Evolutionary conservation across 2,329 filamentous ascomycete species (phyloP), one percentile per base, ranked within the genome.

Genomic region (Paraphoma sp.): DNA sequence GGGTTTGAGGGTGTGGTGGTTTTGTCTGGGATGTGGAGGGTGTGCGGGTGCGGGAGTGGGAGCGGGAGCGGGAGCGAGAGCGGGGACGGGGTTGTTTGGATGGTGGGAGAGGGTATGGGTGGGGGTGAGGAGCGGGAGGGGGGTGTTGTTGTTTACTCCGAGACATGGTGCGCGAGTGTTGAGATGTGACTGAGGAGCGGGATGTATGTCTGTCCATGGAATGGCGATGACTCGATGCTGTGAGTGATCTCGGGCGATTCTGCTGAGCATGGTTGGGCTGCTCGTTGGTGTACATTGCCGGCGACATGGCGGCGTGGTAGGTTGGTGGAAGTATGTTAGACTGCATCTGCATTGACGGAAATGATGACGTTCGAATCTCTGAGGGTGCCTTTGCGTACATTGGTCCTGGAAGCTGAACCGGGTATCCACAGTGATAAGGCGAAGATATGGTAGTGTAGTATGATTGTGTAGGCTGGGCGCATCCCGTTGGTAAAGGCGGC

Each of bases 401-500:
- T 16, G 48, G 33, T 3, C 38, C 53, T 12, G 38, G 51, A 28
- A 49, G 57, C 50, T 36, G 57, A 28, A 12, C 45, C 40, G 18
- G 51, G 29, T 48, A 56, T 45, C 10, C 44, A 12, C 50, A 47
- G 14, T 60, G 54, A 23, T 60, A 54, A 29, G 48, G 44, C 4
- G 54, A 52, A 4, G 42, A 28, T 16, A 45, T 12, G 7, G 43
- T 48, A 6, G 33, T 29, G 29, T 59, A 46, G 48, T 62, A 54
- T 1, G 29, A 30, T 6, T 41, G 44, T 8, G 16, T 44, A 12
- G 45, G 45, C 3, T 48, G 47, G 1, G 18, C 29, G 14, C 40
- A 58, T 14, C 9, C 41, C 0, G 48, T 42, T 6, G 60, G 54
- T n/a, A 59, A n/a, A 2, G 54, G 58, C 30, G 60, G 57, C 8